Conservation (phyloP, 2,329 filamentous ascomycete species). For the Hymenoscyphus scutula region DNA sequence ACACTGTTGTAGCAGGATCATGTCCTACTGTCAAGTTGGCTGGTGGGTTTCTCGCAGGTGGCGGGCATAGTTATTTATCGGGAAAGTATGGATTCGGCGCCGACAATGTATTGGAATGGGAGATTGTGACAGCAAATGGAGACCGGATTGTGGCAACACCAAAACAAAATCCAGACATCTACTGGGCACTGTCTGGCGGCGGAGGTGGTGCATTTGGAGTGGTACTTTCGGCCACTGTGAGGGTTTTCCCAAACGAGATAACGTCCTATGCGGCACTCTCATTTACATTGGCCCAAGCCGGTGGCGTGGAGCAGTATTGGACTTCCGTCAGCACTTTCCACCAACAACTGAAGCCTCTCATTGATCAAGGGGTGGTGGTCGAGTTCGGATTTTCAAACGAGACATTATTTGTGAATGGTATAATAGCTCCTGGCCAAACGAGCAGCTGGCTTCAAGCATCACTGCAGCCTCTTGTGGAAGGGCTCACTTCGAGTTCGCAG, state of each 20-base stretch:
- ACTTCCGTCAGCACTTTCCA: too few relatives aligned
- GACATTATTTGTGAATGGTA: too few relatives aligned
- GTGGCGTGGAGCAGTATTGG: too few relatives aligned
- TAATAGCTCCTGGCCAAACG: too few relatives aligned
- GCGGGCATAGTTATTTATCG: neutral
- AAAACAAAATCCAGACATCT: neutral
- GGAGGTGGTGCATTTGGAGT: neutral
- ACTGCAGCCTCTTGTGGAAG: too few relatives aligned
- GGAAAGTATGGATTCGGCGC: neutral
- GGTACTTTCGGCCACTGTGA: slow-evolving; percentile 32
- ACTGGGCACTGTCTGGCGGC: slow-evolving; percentile 6
- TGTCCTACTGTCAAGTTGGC: neutral
- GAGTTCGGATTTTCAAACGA: too few relatives aligned
- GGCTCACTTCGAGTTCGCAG: too few relatives aligned
- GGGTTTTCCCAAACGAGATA: slow-evolving; percentile 33
- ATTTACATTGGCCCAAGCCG: too few relatives aligned
- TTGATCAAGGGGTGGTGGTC: too few relatives aligned
- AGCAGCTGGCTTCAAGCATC: too few relatives aligned
- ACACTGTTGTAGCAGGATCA: neutral
- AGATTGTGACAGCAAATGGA: slow-evolving; percentile 2
- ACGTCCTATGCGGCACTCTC: too few relatives aligned
- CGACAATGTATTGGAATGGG: neutral
- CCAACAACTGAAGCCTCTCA: too few relatives aligned
- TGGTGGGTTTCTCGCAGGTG: slow-evolving; percentile 1
- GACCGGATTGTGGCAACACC: neutral